phyloP scores from a whole-genome alignment of 2,329 filamentous ascomycete genomes.

The Capronia americana region DNA sequence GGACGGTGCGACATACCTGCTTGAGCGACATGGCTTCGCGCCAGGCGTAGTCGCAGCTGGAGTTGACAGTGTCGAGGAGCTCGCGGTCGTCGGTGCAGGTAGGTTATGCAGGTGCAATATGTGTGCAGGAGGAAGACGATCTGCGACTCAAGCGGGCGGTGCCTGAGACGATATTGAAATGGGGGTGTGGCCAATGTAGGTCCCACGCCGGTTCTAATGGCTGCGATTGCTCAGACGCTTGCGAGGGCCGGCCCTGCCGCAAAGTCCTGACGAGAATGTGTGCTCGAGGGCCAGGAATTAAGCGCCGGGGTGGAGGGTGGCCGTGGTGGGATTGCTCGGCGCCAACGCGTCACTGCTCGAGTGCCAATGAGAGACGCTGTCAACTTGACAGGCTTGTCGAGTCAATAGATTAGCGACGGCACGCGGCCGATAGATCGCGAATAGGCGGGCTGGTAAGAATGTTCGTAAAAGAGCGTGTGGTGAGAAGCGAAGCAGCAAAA shows the following conservation, averaged over 20 bases:
- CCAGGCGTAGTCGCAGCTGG: conserved; percentile 22
- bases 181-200: conserved; percentile 18
- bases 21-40: conserved; percentile 42
- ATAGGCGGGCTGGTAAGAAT: conserved; percentile 16
- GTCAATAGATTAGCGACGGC: conserved; percentile 31
- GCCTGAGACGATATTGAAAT: conserved; percentile 35
- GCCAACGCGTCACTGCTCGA: conserved; percentile 33
- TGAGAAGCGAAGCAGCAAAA: conserved; percentile 25
- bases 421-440: conserved; percentile 24
- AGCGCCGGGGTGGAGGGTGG: conserved; percentile 33
- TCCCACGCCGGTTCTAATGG: conserved; percentile 3
- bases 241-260: conserved; percentile 36
- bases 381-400: conserved; percentile 27
- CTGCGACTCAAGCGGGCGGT: conserved; percentile 28
- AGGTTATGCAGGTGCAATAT: conserved; percentile 19
- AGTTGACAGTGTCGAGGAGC: conserved; percentile 20
- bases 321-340: conserved; percentile 26
- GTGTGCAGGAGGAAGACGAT: conserved; percentile 21
- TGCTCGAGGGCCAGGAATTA: conserved; percentile 37
- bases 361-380: conserved; percentile 30
- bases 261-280: conserved; percentile 16
- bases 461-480: conserved; percentile 24
- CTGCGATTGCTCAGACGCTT: conserved; percentile 24
- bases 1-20: conserved; percentile 37
- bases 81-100: conserved; percentile 19